phyloP scores from a whole-genome alignment of 495 filamentous ascomycete genomes.

The Cercophora scortea region DNA sequence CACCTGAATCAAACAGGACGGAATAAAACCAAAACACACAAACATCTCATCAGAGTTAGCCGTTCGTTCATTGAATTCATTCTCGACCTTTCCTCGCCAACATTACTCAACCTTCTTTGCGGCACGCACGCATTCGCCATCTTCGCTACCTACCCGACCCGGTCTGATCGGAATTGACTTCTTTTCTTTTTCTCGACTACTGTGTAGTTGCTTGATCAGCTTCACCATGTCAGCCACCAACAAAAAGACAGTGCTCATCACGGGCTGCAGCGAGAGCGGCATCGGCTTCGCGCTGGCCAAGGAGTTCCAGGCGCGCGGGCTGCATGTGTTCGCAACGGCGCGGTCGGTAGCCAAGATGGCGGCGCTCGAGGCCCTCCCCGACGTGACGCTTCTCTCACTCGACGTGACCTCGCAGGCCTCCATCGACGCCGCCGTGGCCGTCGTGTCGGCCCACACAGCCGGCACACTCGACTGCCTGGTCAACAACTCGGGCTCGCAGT shows the following conservation, averaged over 20 bases:
- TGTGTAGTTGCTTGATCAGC: too few relatives aligned
- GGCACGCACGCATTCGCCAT: too few relatives aligned
- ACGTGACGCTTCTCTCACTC: conserved; percentile 29
- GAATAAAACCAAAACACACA: too few relatives aligned
- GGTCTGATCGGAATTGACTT: too few relatives aligned
- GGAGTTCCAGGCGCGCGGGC: conserved; percentile 25
- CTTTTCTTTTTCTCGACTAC: too few relatives aligned
- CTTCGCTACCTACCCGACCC: too few relatives aligned
- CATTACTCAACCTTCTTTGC: too few relatives aligned
- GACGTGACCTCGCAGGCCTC: conserved; percentile 29
- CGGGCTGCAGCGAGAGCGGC: conserved; percentile 37
- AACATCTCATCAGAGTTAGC: too few relatives aligned
- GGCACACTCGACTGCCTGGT: conserved; percentile 36
- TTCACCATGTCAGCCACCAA: too few relatives aligned
- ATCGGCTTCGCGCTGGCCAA: conserved; percentile 35
- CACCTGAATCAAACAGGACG: too few relatives aligned
- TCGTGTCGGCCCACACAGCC: conserved; percentile 11
- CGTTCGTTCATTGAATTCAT: too few relatives aligned
- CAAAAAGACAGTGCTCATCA: conserved; percentile 25
- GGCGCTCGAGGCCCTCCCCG: neutral
- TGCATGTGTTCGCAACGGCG: conserved; percentile 33
- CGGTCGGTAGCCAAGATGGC: conserved; percentile 4
- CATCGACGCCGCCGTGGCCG: conserved; percentile 25
- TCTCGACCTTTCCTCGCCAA: too few relatives aligned
- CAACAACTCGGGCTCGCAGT: conserved; percentile 38